Base-by-base conservation (phyloP, 2,329 filamentous ascomycete species). In the Nannizziopsis barbatae region DNA sequence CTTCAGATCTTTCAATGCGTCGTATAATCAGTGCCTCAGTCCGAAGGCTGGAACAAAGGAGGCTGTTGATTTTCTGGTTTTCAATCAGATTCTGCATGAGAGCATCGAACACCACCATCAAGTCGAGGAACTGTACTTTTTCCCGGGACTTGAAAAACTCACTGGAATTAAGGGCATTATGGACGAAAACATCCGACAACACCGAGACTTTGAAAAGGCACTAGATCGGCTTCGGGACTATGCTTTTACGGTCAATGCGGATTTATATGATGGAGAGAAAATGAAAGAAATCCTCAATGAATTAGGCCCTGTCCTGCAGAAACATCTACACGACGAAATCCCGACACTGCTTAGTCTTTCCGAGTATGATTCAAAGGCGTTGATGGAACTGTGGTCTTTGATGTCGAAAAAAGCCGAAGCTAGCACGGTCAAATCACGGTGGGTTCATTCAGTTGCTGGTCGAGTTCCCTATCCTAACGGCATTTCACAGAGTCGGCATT, bases 1-100 rank as follows among this genome's bases (percentile, higher is more conserved):
- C 35, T 53, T 70, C 5, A 58, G 66, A 32, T 64, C 64, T 33
- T 67, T 64, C 54, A 70, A 69, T 54, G 62, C 61, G 12, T 67
- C 68, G 20, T 68, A 66, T 47, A 56, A 61, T 0, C 66, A 70
- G 57, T 52, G 53, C 58, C 45, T 62, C 62, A 56, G 58, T 58
- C 11, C 47, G 54, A 22, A 52, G 53, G n/a, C 33, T 35, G 53
- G 46, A 49, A 59, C 50, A 20, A 51, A 32, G 12, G 53, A 53
- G 11, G 55, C 57, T 14, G 39, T 11, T 33, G 60, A 62, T 51
- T 63, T 65, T 46, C 51, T 65, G 14, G 55, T 55, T 6, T 64
- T 60, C 46, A 59, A 56, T 51, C 57, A 60, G 44, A 57, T 57
- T 47, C 62, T 61, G 57, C 56, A 53, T 41, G 57, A 63, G 41